Conservation (phyloP, 2,329 filamentous ascomycete species). For the Talaromyces rugulosus region DNA sequence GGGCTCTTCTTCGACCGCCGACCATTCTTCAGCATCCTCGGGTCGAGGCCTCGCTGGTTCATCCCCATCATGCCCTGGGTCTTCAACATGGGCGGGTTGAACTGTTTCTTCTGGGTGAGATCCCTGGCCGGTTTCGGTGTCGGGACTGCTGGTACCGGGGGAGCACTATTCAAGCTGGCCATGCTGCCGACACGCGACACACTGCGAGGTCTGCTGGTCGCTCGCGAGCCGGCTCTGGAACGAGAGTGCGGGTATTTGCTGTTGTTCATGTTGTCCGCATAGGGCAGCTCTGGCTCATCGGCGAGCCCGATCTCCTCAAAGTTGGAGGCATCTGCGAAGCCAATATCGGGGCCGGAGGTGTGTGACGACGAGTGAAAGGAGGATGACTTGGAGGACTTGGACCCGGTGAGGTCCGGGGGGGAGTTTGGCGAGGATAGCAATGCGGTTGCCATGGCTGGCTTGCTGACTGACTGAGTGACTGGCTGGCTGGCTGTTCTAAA, state of each 20-base stretch:
- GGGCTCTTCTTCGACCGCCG: slow-evolving; percentile 6
- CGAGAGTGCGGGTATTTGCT: slow-evolving; percentile 9
- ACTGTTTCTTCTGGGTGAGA: slow-evolving; percentile 9
- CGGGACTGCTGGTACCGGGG: slow-evolving; percentile 1
- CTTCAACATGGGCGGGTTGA: slow-evolving; percentile 5
- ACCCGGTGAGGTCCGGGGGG: slow-evolving; percentile 73
- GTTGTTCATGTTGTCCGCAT: slow-evolving; percentile 1
- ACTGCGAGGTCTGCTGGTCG: slow-evolving; percentile 7
- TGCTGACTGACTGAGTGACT: too few relatives aligned
- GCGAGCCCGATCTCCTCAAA: slow-evolving; percentile 93
- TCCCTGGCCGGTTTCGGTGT: slow-evolving; percentile 3
- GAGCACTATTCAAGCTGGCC: background rate
- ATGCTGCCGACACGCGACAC: slow-evolving; percentile 2
- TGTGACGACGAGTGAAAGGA: slow-evolving; percentile 80
- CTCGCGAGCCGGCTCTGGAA: slow-evolving; percentile 13
- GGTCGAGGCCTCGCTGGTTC: slow-evolving; percentile 6
- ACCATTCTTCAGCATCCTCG: slow-evolving; percentile 11
- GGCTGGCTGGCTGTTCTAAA: background rate
- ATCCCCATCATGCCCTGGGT: slow-evolving; percentile 1
- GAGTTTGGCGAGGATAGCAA: slow-evolving; percentile 52
- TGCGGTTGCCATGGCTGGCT: slow-evolving; percentile 7
- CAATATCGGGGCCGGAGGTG: slow-evolving; percentile 63
- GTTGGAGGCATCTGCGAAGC: slow-evolving; percentile 69
- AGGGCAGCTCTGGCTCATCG: slow-evolving; percentile 48
- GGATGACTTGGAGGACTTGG: slow-evolving; percentile 87